A percentile compares a stretch with the other conserved stretches of the same genome.
These are phyloP conservation scores for Fraxinus anomala DNA, from an alignment of 257 asterid genomes.

Conservation along the genomic window DNA sequence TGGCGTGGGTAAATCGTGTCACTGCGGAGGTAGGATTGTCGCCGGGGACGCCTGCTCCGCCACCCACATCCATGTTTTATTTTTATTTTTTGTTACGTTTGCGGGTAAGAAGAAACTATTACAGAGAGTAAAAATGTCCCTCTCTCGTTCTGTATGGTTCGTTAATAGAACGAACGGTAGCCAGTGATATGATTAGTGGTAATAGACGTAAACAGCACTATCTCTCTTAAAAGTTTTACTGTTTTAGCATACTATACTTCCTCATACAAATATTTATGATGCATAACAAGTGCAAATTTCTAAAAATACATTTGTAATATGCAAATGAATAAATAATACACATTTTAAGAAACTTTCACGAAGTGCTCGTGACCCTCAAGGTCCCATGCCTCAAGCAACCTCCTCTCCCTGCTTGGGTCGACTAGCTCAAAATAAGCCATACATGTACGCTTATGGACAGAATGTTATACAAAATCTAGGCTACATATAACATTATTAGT, in stretches of 20 bases:
- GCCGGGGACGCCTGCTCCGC: constrained; percentile 51
- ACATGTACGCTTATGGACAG: too few species aligned
- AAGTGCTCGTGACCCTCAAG: too few species aligned
- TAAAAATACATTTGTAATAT: too few species aligned
- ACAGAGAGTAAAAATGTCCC: background rate
- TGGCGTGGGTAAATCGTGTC: constrained; percentile 49
- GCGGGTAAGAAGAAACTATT: background rate
- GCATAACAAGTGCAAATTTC: too few species aligned
- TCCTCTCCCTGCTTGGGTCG: too few species aligned
- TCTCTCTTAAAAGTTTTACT: too few species aligned
- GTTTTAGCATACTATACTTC: too few species aligned
- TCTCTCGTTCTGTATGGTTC: background rate
- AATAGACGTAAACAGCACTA: background rate
- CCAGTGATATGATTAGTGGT: background rate
- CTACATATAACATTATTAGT: too few species aligned
- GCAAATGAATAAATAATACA: background rate
- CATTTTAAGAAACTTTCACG: background rate
- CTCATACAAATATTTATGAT: too few species aligned
- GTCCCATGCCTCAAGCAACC: too few species aligned
- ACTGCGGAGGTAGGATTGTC: constrained; percentile 40
- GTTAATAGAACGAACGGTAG: background rate
- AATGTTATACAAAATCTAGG: too few species aligned
- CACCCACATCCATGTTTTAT: constrained; percentile 63
- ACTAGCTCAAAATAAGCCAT: too few species aligned
- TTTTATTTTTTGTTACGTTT: background rate